Base-by-base conservation (phyloP, 768 basidiomycete species). In the Tylopilus rubrobrunneus region DNA sequence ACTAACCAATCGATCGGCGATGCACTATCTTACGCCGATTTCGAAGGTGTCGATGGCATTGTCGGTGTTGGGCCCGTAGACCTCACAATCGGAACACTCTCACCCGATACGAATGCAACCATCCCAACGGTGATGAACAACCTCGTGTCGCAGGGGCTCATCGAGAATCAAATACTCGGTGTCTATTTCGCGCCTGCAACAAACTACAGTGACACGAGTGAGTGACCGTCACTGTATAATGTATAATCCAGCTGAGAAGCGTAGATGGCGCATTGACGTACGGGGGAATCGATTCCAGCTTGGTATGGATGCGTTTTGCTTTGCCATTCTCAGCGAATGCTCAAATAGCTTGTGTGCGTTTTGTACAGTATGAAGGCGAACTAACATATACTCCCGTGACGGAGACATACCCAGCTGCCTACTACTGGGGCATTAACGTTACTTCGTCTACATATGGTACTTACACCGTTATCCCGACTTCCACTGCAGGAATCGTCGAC, bases 401-500 rank as follows among this genome's bases (percentile, higher is more conserved):
- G 37, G 12, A 39, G 37, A 39, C 37, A 1, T 39, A 34, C n/a
- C 37, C 37, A n/a, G 37, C 37, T n/a, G 37, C 17, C 37, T 17
- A 39, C 8, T 39, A 39, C 37, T 39, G 37, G 37, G 37, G 37
- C 2, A n/a, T 39, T 17, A n/a, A 39, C 6, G 12, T 39, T 8
- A 39, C 37, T n/a, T 39, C 37, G 3, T 39, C 37, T 2, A 54
- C 57, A 7, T 67, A 56, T 29, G 63, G 62, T 31, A 17, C 11
- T 5, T 27, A 45, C 12, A 45, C 41, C 4, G 17, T 62, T 25
- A 62, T 70, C n/a, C 44, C 50, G 2, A 34, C 44, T 10, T 62
- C 61, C 17, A 56, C 52, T 17, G 63, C 69, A 21, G 68, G 66
- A 12, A 62, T 70, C 14, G 67, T 70, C 48, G 69, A 69, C 43